These are phyloP conservation scores for Cryoendolithus antarcticus DNA, from an alignment of 2,329 filamentous ascomycete genomes.

Conservation along the genomic window DNA sequence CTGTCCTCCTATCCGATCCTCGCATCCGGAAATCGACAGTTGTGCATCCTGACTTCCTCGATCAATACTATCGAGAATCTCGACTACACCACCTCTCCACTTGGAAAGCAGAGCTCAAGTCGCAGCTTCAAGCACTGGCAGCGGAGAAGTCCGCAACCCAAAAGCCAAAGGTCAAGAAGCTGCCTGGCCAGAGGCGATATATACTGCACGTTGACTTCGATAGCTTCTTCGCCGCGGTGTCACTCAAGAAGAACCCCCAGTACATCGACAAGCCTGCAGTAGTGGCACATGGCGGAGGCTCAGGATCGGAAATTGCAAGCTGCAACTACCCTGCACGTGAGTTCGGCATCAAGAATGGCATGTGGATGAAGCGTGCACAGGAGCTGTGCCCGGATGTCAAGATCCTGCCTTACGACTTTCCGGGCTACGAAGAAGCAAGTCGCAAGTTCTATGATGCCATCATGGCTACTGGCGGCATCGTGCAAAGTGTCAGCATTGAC, in stretches of 20 bases:
- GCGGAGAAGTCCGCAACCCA: slow-evolving; percentile 51
- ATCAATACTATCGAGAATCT: slow-evolving; percentile 91
- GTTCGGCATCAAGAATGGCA: slow-evolving; percentile 88
- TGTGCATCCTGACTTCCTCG: slow-evolving; percentile 83
- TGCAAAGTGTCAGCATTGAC: slow-evolving; percentile 95
- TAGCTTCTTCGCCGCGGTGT: slow-evolving; percentile 94
- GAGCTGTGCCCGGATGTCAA: slow-evolving; percentile 77
- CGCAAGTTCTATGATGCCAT: slow-evolving; percentile 77
- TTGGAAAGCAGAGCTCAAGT: slow-evolving; percentile 92
- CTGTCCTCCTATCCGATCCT: slow-evolving; percentile 69
- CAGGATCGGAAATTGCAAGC: slow-evolving; percentile 87
- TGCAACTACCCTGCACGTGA: slow-evolving; percentile 88
- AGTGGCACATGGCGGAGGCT: slow-evolving; percentile 75
- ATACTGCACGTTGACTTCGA: slow-evolving; percentile 96
- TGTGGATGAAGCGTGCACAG: slow-evolving; percentile 95
- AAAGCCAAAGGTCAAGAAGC: slow-evolving; percentile 39
- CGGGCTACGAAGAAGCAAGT: slow-evolving; percentile 86
- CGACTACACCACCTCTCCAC: slow-evolving; percentile 87
- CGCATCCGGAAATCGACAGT: slow-evolving; percentile 78
- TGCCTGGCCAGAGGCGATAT: slow-evolving; percentile 59
- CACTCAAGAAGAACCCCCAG: slow-evolving; percentile 64
- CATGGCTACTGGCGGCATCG: slow-evolving; percentile 62
- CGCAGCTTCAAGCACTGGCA: slow-evolving; percentile 69
- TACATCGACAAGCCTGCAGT: slow-evolving; percentile 68
- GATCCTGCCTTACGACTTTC: slow-evolving; percentile 90